Conservation (phyloP, 345 rosid genomes). For the Geranium brycei region DNA sequence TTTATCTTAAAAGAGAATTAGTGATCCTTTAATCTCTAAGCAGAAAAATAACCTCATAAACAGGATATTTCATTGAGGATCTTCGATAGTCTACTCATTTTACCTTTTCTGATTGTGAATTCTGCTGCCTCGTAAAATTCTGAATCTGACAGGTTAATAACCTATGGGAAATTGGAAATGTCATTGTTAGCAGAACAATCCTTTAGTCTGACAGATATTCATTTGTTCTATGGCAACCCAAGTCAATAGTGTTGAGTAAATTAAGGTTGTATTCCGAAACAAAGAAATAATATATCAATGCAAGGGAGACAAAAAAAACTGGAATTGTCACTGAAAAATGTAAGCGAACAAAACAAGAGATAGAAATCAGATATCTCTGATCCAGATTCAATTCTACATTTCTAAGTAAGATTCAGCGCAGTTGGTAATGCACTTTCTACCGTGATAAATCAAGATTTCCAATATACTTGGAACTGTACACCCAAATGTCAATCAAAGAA, state of each 20-base stretch:
- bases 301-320: neutral
- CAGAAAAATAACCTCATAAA: too few relatives aligned
- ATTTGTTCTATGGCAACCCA: neutral
- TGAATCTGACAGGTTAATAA: conserved; percentile 30
- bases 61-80: too few relatives aligned
- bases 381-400: neutral
- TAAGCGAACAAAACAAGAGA: neutral
- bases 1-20: too few relatives aligned
- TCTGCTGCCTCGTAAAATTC: conserved; percentile 32
- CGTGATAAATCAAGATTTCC: too few relatives aligned
- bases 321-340: neutral
- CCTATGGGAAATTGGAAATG: conserved; percentile 27
- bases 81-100: conserved; percentile 2
- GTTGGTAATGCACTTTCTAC: too few relatives aligned
- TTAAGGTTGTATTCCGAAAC: conserved; percentile 1
- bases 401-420: neutral
- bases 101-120: conserved; percentile 58
- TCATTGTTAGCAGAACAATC: conserved; percentile 8
- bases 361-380: neutral
- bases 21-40: too few relatives aligned
- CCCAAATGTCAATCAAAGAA: neutral
- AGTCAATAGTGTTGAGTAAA: neutral
- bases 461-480: too few relatives aligned
- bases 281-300: neutral
- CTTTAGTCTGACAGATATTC: neutral